Evolutionary conservation across 1,284 basidiomycete genomes (phyloP), one percentile per base, ranked within the genome.

Genomic region (Phellinidium pouzarii): DNA sequence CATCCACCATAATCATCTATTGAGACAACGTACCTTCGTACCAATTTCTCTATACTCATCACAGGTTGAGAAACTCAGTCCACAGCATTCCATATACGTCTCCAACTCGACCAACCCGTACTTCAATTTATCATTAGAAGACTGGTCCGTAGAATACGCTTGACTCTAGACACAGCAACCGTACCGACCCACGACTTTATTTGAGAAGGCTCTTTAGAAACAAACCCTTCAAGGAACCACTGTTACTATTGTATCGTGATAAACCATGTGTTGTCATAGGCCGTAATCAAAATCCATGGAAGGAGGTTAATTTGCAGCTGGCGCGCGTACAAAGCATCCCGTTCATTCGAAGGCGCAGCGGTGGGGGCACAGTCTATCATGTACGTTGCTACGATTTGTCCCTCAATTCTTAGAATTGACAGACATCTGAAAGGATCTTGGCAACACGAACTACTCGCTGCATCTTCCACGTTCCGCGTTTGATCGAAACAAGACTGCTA

Each of bases 301-400:
- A 91, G 65, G 96, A 99, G 68, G 84, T 94, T 55, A 94, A 96
- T 62, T 72, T 89, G 44, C 61, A 65, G 2, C 71, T 77, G 6
- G 73, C 89, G 26, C 62, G 66, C 8, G 60, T 67, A 6, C 66
- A 72, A n/a, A 72, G 70, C 2, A 76, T 95, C 8, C 89, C 91
- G 0, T 87, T 94, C 61, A 80, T 99, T 34, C 77, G 95, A 42
- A 75, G 96, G 56, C 76, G 90, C 53, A 94, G 91, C 59, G 96
- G 96, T 9, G 96, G 96, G n/a, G 96, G 96, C 5, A 91, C 96
- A 0, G 96, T 99, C 3, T 99, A 93, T 66, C 94, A 98, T 71
- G 94, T 94, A 67, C 47, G 87, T 74, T 1, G 26, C 43, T 20
- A 26, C n/a, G n/a, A 31, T 12, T 25, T 23, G 6, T 26, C n/a